Evolutionary conservation across 106 monocot species (phyloP).

Genomic region (Chionographis japonica): DNA sequence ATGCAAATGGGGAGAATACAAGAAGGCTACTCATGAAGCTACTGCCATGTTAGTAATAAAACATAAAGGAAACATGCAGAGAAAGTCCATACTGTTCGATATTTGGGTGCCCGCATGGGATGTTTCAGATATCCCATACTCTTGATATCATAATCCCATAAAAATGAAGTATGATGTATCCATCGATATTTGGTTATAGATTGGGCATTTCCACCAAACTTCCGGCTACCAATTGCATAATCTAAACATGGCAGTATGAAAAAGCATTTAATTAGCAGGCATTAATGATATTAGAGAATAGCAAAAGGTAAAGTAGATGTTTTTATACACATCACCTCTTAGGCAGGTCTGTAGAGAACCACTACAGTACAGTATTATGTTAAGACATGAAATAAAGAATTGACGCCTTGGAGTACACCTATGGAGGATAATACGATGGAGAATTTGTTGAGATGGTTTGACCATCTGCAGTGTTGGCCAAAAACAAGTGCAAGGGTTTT

Average conservation of each 20-base stretch:
- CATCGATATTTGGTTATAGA: constrained; percentile 80
- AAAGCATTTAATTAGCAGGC: constrained; percentile 1
- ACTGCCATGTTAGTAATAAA: background rate
- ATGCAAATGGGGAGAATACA: no score
- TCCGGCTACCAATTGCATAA: constrained; percentile 69
- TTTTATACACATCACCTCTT: no score
- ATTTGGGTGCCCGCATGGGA: constrained; percentile 52
- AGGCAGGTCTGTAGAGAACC: no score
- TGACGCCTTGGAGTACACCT: no score
- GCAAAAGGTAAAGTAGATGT: no score
- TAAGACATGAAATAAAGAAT: no score
- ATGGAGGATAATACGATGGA: no score
- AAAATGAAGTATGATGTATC: constrained; percentile 96
- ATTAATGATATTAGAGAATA: background rate
- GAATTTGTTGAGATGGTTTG: no score
- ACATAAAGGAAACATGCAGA: background rate
- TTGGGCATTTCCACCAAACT: constrained; percentile 97
- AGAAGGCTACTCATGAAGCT: background rate
- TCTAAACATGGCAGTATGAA: constrained; percentile 39
- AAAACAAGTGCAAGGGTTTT: no score
- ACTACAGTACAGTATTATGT: no score
- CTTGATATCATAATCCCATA: constrained; percentile 81
- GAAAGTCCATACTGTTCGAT: constrained; percentile 51
- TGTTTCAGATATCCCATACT: constrained; percentile 81
- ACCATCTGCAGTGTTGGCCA: no score